Evolutionary conservation across 345 rosid genomes (phyloP).

Genomic region (Angophora floribunda): DNA sequence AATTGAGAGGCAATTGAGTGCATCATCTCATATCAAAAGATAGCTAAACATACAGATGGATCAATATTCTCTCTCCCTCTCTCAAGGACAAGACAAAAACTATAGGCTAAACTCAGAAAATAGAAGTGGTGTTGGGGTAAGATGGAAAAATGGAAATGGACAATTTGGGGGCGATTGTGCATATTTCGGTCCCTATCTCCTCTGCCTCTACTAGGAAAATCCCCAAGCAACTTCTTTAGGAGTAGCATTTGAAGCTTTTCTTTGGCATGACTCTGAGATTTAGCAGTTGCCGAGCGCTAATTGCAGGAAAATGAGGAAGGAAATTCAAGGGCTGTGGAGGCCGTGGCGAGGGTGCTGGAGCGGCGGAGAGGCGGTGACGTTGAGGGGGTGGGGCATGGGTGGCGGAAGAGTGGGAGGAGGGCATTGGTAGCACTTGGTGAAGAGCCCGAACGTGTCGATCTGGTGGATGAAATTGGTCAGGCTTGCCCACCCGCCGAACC

Average conservation of each 20-base stretch:
- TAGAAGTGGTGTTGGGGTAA: background rate
- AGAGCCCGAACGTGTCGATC: constrained; percentile 90
- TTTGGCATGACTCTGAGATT: background rate
- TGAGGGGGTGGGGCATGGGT: constrained; percentile 8
- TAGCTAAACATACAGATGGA: background rate
- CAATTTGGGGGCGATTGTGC: background rate
- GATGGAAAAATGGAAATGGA: background rate
- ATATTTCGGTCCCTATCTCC: background rate
- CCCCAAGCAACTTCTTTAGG: background rate
- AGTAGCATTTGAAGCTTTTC: background rate
- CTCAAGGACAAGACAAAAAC: background rate
- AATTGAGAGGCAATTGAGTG: background rate
- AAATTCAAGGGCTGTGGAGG: constrained; percentile 14
- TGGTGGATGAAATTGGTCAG: constrained; percentile 79
- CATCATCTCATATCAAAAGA: background rate
- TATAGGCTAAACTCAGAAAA: background rate
- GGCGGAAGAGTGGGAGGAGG: constrained; percentile 30
- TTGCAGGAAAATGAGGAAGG: background rate
- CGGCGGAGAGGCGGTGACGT: constrained; percentile 33
- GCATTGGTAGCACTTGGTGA: constrained; percentile 95
- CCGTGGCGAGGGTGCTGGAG: constrained; percentile 25
- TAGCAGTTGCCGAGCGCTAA: background rate
- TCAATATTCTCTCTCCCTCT: background rate
- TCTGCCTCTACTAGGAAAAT: background rate
- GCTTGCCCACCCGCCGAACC: constrained; percentile 98